These are phyloP conservation scores for Nelumbo lutea DNA, from an alignment of 164 flowering plant species.

Conservation along the genomic window DNA sequence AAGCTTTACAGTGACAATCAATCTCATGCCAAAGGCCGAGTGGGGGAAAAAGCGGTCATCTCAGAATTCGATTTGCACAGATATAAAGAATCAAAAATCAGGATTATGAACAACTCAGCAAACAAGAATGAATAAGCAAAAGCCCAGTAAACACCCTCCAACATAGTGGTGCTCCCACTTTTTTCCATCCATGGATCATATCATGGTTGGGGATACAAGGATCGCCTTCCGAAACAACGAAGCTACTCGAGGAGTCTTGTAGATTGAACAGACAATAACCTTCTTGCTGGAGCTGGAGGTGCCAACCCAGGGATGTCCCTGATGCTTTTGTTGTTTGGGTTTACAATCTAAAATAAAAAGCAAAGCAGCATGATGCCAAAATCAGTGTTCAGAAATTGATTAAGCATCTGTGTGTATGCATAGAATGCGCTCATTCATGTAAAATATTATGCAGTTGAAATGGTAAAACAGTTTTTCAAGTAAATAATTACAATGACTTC, in stretches of 20 bases:
- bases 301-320: constrained; percentile 91
- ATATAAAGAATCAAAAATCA: constrained; percentile 8
- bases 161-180: not conserved
- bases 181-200: not conserved
- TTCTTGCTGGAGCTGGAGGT: constrained; percentile 86
- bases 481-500: too few relatives aligned
- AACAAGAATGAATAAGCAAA: constrained; percentile 8
- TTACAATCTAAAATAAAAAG: constrained; percentile 48
- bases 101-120: constrained; percentile 35
- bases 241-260: constrained; percentile 11
- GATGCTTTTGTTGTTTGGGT: constrained; percentile 79
- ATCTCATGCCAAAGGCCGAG: not conserved
- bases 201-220: not conserved
- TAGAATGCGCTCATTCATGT: not conserved
- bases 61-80: constrained; percentile 25
- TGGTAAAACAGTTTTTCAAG: too few relatives aligned
- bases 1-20: constrained; percentile 5
- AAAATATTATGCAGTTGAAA: too few relatives aligned
- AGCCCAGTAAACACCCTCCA: not conserved
- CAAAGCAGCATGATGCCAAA: not conserved
- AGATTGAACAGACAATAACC: constrained; percentile 36
- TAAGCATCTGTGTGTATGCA: not conserved
- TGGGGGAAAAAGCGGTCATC: not conserved
- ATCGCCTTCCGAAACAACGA: not conserved
- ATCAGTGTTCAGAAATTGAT: not conserved